Conservation (phyloP, 2,329 filamentous ascomycete genomes). For the Fusarium sterilihyphosum region DNA sequence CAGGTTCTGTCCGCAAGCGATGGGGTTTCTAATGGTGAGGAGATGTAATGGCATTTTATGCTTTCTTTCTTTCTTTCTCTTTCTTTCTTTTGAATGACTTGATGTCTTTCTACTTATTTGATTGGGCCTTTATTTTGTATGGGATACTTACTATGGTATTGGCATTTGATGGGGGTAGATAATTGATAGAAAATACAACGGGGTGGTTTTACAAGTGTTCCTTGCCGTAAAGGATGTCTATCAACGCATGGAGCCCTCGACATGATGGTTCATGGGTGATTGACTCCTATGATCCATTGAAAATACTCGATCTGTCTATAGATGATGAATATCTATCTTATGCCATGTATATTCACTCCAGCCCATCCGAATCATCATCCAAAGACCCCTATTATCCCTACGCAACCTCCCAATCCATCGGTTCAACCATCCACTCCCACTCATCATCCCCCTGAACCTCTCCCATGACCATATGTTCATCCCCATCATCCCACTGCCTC, state of each 20-base stretch:
- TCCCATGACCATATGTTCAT: slow-evolving; percentile 23
- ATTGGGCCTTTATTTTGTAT: slow-evolving; percentile 6
- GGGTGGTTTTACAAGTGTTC: neutral
- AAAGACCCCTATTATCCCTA: neutral
- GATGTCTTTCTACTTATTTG: slow-evolving; percentile 15
- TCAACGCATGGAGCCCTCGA: neutral
- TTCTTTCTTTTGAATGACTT: slow-evolving; percentile 24
- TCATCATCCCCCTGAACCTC: slow-evolving; percentile 35
- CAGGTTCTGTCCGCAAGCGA: slow-evolving; percentile 38
- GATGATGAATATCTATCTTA: neutral
- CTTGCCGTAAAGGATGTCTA: neutral
- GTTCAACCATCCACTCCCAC: slow-evolving; percentile 55
- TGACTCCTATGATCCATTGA: neutral
- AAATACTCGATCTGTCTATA: neutral
- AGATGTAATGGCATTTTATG: neutral
- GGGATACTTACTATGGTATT: neutral
- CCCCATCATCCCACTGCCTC: slow-evolving; percentile 47
- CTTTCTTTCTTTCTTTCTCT: neutral
- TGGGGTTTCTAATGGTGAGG: slow-evolving; percentile 20
- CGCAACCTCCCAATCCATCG: slow-evolving; percentile 51
- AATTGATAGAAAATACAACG: slow-evolving; percentile 32
- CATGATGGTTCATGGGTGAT: neutral
- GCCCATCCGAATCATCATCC: neutral
- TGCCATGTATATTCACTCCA: neutral
- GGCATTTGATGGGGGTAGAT: slow-evolving; percentile 13